phyloP scores from a whole-genome alignment of 495 filamentous ascomycete species.

The Aspergillus taichungensis region DNA sequence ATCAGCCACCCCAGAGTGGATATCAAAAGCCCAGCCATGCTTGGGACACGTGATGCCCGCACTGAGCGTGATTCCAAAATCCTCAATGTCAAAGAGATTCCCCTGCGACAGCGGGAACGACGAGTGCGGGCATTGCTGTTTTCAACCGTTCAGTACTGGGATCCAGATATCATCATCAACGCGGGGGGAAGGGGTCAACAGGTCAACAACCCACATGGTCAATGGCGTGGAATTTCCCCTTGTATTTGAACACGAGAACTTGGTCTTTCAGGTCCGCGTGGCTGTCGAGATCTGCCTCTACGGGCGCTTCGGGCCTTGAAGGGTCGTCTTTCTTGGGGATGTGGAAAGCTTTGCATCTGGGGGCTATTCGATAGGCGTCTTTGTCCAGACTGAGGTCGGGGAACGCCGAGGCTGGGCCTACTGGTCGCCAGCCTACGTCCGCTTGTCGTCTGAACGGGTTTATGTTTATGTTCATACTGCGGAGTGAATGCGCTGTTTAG shows the following conservation, averaged over 20 bases:
- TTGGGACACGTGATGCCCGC: constrained; percentile 51
- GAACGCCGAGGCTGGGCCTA: constrained; percentile 41
- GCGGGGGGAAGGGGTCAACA: too few species aligned
- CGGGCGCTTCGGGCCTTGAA: constrained; percentile 8
- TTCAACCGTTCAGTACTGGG: neutral
- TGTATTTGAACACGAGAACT: constrained; percentile 49
- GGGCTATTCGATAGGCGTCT: constrained; percentile 20
- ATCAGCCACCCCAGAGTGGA: constrained; percentile 46
- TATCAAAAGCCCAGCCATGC: constrained; percentile 54
- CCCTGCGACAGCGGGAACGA: constrained; percentile 48
- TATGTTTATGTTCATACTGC: neutral
- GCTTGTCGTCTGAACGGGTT: constrained; percentile 9
- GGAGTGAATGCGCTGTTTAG: too few species aligned
- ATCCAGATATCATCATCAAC: neutral
- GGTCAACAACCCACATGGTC: constrained; percentile 45
- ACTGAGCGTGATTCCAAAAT: constrained; percentile 43
- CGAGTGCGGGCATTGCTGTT: constrained; percentile 52
- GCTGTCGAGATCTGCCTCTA: constrained; percentile 32
- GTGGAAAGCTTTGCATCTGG: constrained; percentile 47
- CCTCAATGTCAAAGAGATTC: constrained; percentile 53
- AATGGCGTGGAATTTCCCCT: constrained; percentile 49
- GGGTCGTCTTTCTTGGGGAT: constrained; percentile 32
- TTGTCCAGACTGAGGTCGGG: constrained; percentile 37
- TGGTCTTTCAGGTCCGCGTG: constrained; percentile 45
- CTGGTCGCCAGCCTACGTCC: constrained; percentile 21